These are phyloP conservation scores for Stentor coeruleus DNA, from an alignment of 73 alveolate genomes.

Conservation along the genomic window DNA sequence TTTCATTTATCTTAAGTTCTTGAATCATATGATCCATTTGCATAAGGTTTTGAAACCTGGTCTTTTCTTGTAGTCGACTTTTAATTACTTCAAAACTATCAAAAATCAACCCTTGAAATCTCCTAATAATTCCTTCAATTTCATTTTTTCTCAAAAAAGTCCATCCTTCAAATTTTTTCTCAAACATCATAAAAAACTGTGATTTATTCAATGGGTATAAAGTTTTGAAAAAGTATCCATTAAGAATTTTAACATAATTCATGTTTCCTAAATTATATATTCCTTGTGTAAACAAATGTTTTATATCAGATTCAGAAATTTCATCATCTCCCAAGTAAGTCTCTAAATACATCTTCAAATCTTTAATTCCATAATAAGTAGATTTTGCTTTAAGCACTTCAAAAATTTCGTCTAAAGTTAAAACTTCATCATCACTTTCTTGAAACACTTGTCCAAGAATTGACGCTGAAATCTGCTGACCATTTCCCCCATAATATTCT, in stretches of 20 bases:
- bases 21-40: background rate
- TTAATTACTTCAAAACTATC: background rate
- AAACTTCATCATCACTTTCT: background rate
- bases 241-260: no score
- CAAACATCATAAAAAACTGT: background rate
- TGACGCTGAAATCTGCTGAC: background rate
- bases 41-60: background rate
- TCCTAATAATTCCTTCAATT: background rate
- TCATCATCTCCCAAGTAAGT: background rate
- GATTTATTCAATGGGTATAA: background rate
- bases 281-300: background rate
- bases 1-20: background rate
- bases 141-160: background rate
- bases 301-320: background rate
- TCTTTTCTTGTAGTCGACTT: background rate
- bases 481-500: background rate
- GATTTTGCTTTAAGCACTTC: background rate
- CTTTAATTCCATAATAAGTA: background rate
- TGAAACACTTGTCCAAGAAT: background rate
- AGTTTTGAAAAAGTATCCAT: background rate
- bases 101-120: background rate
- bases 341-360: background rate
- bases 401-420: background rate
- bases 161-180: background rate
- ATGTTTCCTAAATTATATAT: background rate